Conservation (phyloP, 805 yeast genomes). For the Starmera pachycereana region DNA sequence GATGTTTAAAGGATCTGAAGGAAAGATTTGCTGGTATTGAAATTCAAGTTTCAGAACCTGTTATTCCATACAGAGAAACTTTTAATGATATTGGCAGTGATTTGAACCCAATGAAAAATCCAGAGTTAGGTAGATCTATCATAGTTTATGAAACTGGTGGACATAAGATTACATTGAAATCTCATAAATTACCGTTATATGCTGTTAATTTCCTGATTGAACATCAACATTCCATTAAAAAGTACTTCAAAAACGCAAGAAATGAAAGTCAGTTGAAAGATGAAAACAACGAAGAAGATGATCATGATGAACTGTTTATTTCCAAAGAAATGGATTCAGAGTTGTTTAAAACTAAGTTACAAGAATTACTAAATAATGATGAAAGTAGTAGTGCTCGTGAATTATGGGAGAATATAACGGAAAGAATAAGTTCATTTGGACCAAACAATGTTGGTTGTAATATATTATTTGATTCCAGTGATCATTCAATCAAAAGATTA, state of each 20-base stretch:
- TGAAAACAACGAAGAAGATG: conserved; percentile 13
- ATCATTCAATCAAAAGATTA: conserved; percentile 24
- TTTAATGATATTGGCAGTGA: conserved; percentile 37
- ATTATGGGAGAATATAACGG: conserved; percentile 20
- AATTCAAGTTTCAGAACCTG: conserved; percentile 79
- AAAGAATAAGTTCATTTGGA: conserved; percentile 56
- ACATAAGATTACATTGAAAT: conserved; percentile 28
- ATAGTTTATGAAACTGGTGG: conserved; percentile 42
- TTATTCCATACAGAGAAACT: conserved; percentile 90
- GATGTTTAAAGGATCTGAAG: conserved; percentile 83
- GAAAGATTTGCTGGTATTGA: conserved; percentile 92
- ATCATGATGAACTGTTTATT: conserved; percentile 11
- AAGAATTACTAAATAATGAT: conserved; percentile 20
- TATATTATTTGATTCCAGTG: conserved; percentile 47
- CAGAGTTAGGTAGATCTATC: conserved; percentile 39
- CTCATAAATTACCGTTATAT: conserved; percentile 44
- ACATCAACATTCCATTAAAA: conserved; percentile 34
- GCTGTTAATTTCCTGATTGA: conserved; percentile 39
- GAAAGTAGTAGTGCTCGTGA: conserved; percentile 12
- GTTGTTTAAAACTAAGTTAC: conserved; percentile 24
- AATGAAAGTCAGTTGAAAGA: conserved; percentile 2
- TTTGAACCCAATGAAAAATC: conserved; percentile 37
- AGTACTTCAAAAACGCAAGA: conserved; percentile 16
- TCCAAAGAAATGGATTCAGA: conserved; percentile 16
- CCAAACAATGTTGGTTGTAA: conserved; percentile 72